These are phyloP conservation scores for Aulographum hederae DNA, from an alignment of 2,329 filamentous ascomycete species.

Conservation along the genomic window DNA sequence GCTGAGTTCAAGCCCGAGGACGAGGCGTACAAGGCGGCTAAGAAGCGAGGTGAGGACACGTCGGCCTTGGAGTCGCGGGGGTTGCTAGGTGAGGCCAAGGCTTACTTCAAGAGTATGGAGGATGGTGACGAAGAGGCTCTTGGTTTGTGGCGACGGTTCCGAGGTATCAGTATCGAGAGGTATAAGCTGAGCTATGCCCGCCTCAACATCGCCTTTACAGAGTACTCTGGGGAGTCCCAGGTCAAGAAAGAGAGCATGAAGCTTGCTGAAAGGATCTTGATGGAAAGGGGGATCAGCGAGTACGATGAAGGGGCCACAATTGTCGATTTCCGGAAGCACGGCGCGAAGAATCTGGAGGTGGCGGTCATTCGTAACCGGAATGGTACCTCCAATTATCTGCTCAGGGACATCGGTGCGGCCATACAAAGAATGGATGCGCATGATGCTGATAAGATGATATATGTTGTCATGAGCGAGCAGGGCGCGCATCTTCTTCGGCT, in stretches of 20 bases:
- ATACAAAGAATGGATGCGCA: slow-evolving; percentile 42
- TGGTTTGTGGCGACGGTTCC: slow-evolving; percentile 45
- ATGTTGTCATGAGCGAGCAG: slow-evolving; percentile 56
- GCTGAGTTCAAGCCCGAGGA: slow-evolving; percentile 38
- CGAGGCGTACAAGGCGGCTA: slow-evolving; percentile 34
- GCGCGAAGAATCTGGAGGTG: slow-evolving; percentile 51
- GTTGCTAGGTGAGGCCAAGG: slow-evolving; percentile 14
- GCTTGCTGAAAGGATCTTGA: slow-evolving; percentile 40
- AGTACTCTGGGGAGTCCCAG: slow-evolving; percentile 57
- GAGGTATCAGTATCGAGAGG: slow-evolving; percentile 46
- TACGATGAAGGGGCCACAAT: slow-evolving; percentile 56
- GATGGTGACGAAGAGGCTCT: slow-evolving; percentile 43
- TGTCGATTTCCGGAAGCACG: slow-evolving; percentile 51
- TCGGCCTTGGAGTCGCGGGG: slow-evolving; percentile 13
- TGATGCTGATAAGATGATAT: slow-evolving; percentile 63
- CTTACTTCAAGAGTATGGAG: slow-evolving; percentile 57
- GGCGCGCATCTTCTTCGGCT: slow-evolving; percentile 57
- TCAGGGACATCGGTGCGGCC: slow-evolving; percentile 60
- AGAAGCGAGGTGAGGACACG: slow-evolving; percentile 19
- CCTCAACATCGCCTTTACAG: slow-evolving; percentile 53
- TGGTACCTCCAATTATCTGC: slow-evolving; percentile 60
- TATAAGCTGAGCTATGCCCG: slow-evolving; percentile 52
- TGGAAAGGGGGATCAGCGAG: slow-evolving; percentile 45
- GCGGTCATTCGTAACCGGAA: slow-evolving; percentile 56
- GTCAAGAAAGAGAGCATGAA: slow-evolving; percentile 51